These are phyloP conservation scores for Neurospora intermedia DNA, from an alignment of 495 filamentous ascomycete species.

Conservation along the genomic window DNA sequence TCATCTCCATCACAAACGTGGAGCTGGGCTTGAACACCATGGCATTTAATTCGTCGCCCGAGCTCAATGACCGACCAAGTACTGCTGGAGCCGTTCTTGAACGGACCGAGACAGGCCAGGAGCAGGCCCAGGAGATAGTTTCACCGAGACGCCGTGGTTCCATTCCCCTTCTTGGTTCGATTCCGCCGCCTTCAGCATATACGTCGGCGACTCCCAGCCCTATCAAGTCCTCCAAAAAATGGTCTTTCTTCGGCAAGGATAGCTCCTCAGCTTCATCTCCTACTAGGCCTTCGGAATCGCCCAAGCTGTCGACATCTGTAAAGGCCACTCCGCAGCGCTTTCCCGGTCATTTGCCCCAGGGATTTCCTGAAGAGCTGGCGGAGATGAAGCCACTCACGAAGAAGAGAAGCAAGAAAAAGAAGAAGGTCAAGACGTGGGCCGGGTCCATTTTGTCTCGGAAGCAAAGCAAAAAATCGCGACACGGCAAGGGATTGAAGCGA, in stretches of 20 bases:
- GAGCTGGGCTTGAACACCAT: slow-evolving; percentile 28
- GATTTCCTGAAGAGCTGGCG: not conserved
- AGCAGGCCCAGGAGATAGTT: slow-evolving; percentile 16
- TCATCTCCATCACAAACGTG: slow-evolving; percentile 38
- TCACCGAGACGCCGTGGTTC: slow-evolving; percentile 38
- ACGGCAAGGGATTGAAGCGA: slow-evolving; percentile 31
- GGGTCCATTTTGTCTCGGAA: slow-evolving; percentile 66
- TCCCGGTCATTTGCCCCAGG: not conserved
- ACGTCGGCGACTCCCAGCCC: slow-evolving; percentile 32
- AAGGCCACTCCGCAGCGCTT: slow-evolving; percentile 10
- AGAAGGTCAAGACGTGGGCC: slow-evolving; percentile 74
- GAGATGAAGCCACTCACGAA: slow-evolving; percentile 19
- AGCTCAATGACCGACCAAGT: slow-evolving; percentile 33
- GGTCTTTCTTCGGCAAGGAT: slow-evolving; percentile 46
- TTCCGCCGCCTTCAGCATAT: slow-evolving; percentile 19
- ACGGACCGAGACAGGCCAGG: slow-evolving; percentile 28
- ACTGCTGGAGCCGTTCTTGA: slow-evolving; percentile 44
- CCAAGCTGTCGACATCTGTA: slow-evolving; percentile 9
- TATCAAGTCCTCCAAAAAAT: slow-evolving; percentile 36
- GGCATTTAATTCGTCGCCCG: slow-evolving; percentile 18
- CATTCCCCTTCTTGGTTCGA: slow-evolving; percentile 33
- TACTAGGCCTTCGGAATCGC: slow-evolving; percentile 26
- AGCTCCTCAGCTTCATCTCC: slow-evolving; percentile 31
- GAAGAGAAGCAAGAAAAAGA: slow-evolving; percentile 58
- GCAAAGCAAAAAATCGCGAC: slow-evolving; percentile 26